Base-by-base conservation (phyloP, 768 basidiomycete species). In the Termitomyces sp. region DNA sequence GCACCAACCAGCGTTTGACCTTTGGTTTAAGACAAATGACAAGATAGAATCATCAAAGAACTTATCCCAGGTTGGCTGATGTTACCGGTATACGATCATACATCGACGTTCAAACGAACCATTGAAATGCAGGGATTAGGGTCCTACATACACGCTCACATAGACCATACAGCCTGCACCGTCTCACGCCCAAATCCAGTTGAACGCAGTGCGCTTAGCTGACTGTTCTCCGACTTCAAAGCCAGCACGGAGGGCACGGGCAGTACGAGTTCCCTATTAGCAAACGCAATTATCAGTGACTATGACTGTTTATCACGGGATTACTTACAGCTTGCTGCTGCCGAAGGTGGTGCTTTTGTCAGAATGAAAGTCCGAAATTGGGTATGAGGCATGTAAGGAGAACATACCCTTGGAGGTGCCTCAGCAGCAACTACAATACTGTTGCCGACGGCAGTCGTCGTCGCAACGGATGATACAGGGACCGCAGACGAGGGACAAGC, bases 201-300 rank as follows among this genome's bases (percentile, higher is more conserved):
- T 60, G 19, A 62, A 47, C 35, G 65, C 27, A 44, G 59, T 56
- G 46, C 70, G 67, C 61, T 66, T 70, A 57, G 59, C 62, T 25
- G 64, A 43, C 28, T 28, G n/a, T 44, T 32, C 34, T 17, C 42
- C 47, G 39, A 60, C 61, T 34, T 66, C 65, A n/a, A 70, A 39
- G 12, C 64, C 65, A 30, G 67, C 64, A 42, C 68, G 69, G 37
- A 70, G 62, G 44, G 73, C 72, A 23, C 76, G 72, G 19, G 74
- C 70, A 37, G 74, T 69, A 28, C 74, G 74, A 27, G 75, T 68
- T n/a, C 75, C 76, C 75, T 75, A 39, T 30, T n/a, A n/a, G 21
- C 11, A 50, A 48, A 30, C 45, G 25, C 11, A 21, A 16, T 58
- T 7, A 39, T 59, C 42, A 59, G 35, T 51, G 27, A 12, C 28